Percentiles rank a stretch among this genome's conserved stretches.
Evolutionary conservation across 106 monocot species (phyloP).

Genomic region (Vanilla planifolia): DNA sequence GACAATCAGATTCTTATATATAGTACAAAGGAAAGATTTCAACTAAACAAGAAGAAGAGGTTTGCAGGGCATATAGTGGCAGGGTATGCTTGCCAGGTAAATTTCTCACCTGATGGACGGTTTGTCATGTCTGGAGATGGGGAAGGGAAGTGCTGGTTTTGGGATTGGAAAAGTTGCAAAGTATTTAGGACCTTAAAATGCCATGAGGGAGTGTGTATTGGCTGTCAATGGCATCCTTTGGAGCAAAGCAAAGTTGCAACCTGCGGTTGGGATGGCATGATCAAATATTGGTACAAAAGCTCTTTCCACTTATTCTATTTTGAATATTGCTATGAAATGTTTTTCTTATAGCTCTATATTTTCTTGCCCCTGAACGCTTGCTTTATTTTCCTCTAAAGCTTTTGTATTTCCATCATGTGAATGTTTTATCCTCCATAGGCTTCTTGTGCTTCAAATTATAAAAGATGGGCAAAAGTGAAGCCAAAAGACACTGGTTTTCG

Average conservation of each 20-base stretch:
- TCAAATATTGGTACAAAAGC: slow-evolving; percentile 81
- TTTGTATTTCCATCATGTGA: no score
- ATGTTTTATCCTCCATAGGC: no score
- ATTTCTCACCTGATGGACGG: slow-evolving; percentile 93
- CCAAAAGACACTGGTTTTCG: no score
- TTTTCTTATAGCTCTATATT: neutral
- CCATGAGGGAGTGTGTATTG: slow-evolving; percentile 91
- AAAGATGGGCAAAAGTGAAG: no score
- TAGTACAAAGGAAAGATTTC: slow-evolving; percentile 97
- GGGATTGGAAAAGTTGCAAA: slow-evolving; percentile 99
- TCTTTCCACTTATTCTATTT: neutral
- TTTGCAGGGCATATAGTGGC: slow-evolving; percentile 91
- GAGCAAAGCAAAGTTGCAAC: slow-evolving; percentile 98
- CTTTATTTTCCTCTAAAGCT: no score
- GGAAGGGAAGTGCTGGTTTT: slow-evolving; percentile 96
- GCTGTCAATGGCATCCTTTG: slow-evolving; percentile 92
- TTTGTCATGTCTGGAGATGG: slow-evolving; percentile 97
- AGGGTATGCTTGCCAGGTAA: slow-evolving; percentile 97
- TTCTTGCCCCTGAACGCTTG: no score
- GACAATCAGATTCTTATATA: slow-evolving; percentile 98
- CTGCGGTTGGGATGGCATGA: slow-evolving; percentile 97
- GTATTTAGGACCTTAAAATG: slow-evolving; percentile 85
- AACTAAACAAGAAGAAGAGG: slow-evolving; percentile 98
- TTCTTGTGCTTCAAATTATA: no score
- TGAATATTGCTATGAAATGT: neutral